Percentiles rank a stretch among this genome's conserved stretches.
phyloP scores from a whole-genome alignment of 2,329 filamentous ascomycete genomes.

The Paracoccidioides lutzii region DNA sequence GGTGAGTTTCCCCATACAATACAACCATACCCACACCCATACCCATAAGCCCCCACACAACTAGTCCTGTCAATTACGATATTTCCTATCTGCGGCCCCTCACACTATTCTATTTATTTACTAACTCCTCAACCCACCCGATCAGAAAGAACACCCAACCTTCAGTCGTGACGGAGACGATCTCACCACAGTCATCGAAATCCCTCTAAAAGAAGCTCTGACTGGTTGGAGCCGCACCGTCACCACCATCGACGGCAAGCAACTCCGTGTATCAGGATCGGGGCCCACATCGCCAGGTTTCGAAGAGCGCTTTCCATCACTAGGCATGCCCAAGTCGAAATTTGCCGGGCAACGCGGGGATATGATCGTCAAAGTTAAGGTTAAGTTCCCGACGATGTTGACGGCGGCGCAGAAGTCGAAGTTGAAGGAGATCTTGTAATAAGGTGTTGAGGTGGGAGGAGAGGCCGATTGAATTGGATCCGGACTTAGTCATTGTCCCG shows the following conservation, averaged over 20 bases:
- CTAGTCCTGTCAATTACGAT: not conserved
- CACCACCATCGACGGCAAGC: constrained; percentile 82
- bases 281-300: constrained; percentile 79
- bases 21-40: no score
- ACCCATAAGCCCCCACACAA: no score
- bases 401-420: constrained; percentile 66
- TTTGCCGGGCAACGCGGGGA: constrained; percentile 74
- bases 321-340: constrained; percentile 94
- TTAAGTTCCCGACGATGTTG: constrained; percentile 75
- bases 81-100: not conserved
- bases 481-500: not conserved
- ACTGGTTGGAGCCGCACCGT: constrained; percentile 91
- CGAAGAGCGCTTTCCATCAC: constrained; percentile 64
- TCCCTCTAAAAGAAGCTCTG: constrained; percentile 83
- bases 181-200: constrained; percentile 61
- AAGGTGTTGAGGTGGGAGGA: no score
- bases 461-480: not conserved
- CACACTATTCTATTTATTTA: not conserved
- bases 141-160: constrained; percentile 70
- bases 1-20: constrained; percentile 42
- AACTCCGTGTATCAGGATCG: constrained; percentile 62
- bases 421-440: constrained; percentile 61
- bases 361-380: constrained; percentile 78
- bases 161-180: constrained; percentile 85
- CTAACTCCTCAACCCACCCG: constrained; percentile 28